Evolutionary conservation across 2,329 filamentous ascomycete genomes (phyloP), one percentile per base, ranked within the genome.

Genomic region (Aspergillus thermomutatus): DNA sequence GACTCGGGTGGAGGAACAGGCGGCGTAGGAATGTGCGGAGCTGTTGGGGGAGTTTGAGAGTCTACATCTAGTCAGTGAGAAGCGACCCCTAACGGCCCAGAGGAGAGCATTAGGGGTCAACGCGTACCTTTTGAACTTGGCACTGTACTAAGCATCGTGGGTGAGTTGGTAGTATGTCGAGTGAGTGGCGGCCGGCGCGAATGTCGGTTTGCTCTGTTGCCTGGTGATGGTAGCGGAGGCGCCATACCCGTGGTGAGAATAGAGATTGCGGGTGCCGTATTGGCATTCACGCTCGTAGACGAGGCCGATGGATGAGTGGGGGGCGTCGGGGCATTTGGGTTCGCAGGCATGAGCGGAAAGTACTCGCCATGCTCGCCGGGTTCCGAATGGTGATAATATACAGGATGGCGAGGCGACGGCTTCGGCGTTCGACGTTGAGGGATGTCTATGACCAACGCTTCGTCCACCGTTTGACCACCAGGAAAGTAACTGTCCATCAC

Each of bases 391-490:
- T 79, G 72, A 45, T 82, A 75, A 64, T 78, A 80, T 7, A 75
- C 71, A 2, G 67, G 59, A 55, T 74, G 72, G 57, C 87, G 82
- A 2, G 92, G 92, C 9, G 92, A 96, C 10, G 90, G 87, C 64
- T 88, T 89, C 1, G 92, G 92, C 0, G 91, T 92, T 58, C 88
- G 84, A 53, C 87, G 85, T 37, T 81, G 78, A 17, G 92, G 91
- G 21, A 95, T 86, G 66, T 97, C 92, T 69, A 99, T 96, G 62
- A 97, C 71, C 59, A 99, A 82, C 7, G 94, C 94, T 69, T 99
- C 94, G 53, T 92, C 88, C 48, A 96, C 87, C 0, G 81, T 85
- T 76, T 97, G 94, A 7, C 93, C 93, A 47, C 89, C 90, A 1
- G 93, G 90, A 69, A 87, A 99, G 73, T 91, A 91, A 19, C 84